Evolutionary conservation across 73 alveolate genomes (phyloP).

Genomic region (Stentor coeruleus): DNA sequence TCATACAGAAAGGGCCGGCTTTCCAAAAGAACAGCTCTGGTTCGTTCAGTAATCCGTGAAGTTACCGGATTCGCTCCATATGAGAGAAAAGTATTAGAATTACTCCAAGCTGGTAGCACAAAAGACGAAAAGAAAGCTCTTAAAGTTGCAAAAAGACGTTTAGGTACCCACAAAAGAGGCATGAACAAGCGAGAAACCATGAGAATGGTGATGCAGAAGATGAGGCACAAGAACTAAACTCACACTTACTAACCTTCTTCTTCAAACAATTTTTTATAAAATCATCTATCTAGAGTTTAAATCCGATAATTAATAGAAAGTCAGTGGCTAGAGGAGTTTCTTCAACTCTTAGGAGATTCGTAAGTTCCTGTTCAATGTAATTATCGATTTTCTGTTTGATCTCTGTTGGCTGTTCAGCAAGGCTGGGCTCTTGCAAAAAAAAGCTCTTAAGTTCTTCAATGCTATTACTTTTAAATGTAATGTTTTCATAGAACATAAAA

Average conservation of each 20-base stretch:
- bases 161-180: conserved; percentile 62
- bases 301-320: not conserved
- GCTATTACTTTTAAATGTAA: not conserved
- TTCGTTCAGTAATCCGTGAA: conserved; percentile 47
- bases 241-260: no score
- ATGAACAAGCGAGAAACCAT: conserved; percentile 44
- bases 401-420: not conserved
- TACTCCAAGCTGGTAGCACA: conserved; percentile 35
- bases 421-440: conserved; percentile 17
- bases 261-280: no score
- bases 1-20: not conserved
- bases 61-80: conserved; percentile 56
- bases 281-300: no score
- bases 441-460: not conserved
- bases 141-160: conserved; percentile 45
- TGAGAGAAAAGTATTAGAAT: conserved; percentile 51
- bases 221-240: no score
- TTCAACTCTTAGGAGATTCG: not conserved
- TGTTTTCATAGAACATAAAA: not conserved
- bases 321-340: not conserved
- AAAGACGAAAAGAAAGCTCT: conserved; percentile 49
- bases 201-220: not conserved
- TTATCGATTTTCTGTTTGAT: not conserved
- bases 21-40: conserved; percentile 13
- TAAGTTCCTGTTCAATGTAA: not conserved